These are phyloP conservation scores for Saccharomycopsis vini DNA, from an alignment of 805 yeast genomes.

Conservation along the genomic window DNA sequence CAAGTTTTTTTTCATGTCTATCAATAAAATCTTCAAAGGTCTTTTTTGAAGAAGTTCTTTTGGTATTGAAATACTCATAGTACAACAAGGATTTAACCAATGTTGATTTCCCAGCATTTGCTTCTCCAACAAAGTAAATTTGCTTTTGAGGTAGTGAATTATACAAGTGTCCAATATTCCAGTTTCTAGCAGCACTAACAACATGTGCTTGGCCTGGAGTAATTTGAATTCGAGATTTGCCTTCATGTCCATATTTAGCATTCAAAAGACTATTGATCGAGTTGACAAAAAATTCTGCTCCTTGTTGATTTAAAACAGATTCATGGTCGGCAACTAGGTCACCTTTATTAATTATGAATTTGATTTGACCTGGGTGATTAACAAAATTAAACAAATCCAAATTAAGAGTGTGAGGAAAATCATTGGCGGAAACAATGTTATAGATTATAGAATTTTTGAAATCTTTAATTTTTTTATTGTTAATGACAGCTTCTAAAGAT, in stretches of 20 bases:
- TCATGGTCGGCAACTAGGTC: conserved; percentile 29
- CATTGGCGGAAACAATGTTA: conserved; percentile 47
- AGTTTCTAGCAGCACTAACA: conserved; percentile 42
- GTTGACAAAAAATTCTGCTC: conserved; percentile 4
- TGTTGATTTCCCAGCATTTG: conserved; percentile 65
- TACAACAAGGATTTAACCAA: conserved; percentile 41
- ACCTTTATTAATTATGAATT: conserved; percentile 28
- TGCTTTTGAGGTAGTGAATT: conserved; percentile 28
- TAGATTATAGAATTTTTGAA: conserved; percentile 32
- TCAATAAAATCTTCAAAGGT: background rate
- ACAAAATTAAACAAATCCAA: conserved; percentile 26
- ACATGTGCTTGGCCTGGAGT: conserved; percentile 29
- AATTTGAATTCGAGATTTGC: too few relatives aligned
- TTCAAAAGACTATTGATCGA: conserved; percentile 7
- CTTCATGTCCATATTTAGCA: conserved; percentile 1
- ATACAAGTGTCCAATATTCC: conserved; percentile 40
- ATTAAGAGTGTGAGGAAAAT: conserved; percentile 50
- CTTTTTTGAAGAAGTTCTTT: background rate
- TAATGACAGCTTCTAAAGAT: background rate
- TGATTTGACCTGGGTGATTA: conserved; percentile 19
- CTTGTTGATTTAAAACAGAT: conserved; percentile 4
- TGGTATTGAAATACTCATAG: conserved; percentile 6
- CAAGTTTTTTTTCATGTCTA: background rate
- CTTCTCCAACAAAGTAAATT: conserved; percentile 52
- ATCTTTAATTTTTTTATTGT: background rate